Percentiles rank a stretch among this genome's conserved stretches.
Conservation (phyloP, 148 eudicot genomes). For the Nyssa sinensis region DNA sequence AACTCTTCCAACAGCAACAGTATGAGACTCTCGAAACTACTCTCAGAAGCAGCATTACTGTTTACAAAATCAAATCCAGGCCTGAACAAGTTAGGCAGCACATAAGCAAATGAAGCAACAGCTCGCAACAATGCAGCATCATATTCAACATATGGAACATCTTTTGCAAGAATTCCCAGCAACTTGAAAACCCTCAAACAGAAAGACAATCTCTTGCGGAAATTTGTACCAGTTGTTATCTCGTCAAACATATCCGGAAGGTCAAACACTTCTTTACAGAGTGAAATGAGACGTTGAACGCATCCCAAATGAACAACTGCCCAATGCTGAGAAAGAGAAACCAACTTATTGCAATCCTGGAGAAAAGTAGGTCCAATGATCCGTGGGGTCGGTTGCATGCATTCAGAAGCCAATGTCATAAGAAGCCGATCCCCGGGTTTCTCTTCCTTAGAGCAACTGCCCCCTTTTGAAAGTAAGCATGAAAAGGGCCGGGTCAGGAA, state of each 20-base stretch:
- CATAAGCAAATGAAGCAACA: conserved; percentile 59
- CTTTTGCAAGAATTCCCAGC: conserved; percentile 55
- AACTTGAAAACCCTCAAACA: conserved; percentile 67
- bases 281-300: conserved; percentile 53
- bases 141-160: conserved; percentile 49
- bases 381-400: conserved; percentile 34
- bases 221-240: conserved; percentile 34
- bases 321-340: conserved; percentile 71
- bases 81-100: conserved; percentile 64
- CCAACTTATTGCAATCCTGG: conserved; percentile 47
- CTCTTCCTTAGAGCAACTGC: conserved; percentile 61
- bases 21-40: conserved; percentile 54
- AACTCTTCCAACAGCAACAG: conserved; percentile 73
- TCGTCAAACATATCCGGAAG: conserved; percentile 58
- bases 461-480: conserved; percentile 46
- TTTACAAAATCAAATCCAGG: conserved; percentile 58
- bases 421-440: conserved; percentile 69
- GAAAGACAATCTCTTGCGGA: conserved; percentile 56
- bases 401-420: conserved; percentile 61
- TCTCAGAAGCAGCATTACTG: conserved; percentile 48
- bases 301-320: conserved; percentile 72
- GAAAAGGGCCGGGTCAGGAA: not conserved
- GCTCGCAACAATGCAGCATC: conserved; percentile 54
- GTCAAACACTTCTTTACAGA: conserved; percentile 53
- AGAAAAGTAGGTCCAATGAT: conserved; percentile 35